Conservation (phyloP, 306 rosid genomes). For the Lathyrus aphaca region DNA sequence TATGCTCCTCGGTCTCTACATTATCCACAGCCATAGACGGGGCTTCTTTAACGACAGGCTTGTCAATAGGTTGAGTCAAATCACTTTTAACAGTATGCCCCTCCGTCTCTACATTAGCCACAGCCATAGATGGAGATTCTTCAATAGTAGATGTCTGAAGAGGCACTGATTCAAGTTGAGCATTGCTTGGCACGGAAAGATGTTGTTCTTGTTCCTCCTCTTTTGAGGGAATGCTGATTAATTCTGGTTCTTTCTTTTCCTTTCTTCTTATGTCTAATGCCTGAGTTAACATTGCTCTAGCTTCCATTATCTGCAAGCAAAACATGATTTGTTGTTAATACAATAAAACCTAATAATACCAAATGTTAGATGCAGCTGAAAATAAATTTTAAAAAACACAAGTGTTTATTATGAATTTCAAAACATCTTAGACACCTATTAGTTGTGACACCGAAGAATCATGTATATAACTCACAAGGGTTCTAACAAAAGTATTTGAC, state of each 20-base stretch:
- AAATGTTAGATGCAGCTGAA: conserved; percentile 1
- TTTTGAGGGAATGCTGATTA: conserved; percentile 35
- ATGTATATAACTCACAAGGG: background rate
- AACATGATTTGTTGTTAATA: conserved; percentile 28
- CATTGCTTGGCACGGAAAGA: conserved; percentile 58
- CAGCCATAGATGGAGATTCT: conserved; percentile 2
- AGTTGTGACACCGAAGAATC: background rate
- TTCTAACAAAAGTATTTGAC: conserved; percentile 2
- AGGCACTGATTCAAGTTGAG: conserved; percentile 48
- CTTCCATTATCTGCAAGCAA: conserved; percentile 71
- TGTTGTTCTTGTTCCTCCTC: conserved; percentile 65
- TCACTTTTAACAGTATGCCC: too few species aligned
- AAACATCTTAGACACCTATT: conserved; percentile 7
- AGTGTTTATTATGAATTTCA: conserved; percentile 6
- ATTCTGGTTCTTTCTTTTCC: conserved; percentile 52
- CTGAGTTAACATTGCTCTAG: conserved; percentile 67
- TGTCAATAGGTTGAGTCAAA: too few species aligned
- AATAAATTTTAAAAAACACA: conserved; percentile 19
- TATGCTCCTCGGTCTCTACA: too few species aligned
- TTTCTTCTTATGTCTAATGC: conserved; percentile 51
- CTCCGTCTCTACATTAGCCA: too few species aligned
- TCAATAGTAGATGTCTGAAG: conserved; percentile 45
- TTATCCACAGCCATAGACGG: too few species aligned
- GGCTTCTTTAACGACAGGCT: too few species aligned
- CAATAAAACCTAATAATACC: conserved; percentile 1